Evolutionary conservation across 208 protist genomes (phyloP), one percentile per base, ranked within the genome.

Genomic region (Trypanosoma theileri): DNA sequence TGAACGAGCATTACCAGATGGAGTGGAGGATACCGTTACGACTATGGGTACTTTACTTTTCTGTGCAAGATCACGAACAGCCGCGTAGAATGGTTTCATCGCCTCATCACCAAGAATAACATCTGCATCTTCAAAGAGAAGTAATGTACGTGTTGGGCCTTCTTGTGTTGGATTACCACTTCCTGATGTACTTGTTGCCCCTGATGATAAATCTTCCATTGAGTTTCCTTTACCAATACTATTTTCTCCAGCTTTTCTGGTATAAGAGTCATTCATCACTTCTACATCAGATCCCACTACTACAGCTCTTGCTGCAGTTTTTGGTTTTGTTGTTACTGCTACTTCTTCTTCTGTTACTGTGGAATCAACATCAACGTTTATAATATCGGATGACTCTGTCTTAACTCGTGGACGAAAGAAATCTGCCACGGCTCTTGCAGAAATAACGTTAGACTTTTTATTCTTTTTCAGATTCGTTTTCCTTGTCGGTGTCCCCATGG

Each of bases 41-140:
- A 91, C 70, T 48, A 95, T 86, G 31, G 89, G 89, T 4, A 92
- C 81, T 48, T 92, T 90, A 69, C 86, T 93, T 56, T 81, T 71
- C 64, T 84, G 69, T 35, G 89, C 86, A 3, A 95, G 58, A 54
- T 92, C 85, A 48, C 85, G 80, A 41, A 95, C 85, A 31, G 89
- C 78, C 8, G 84, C 77, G 71, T 95, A 95, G 53, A 95, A 88
- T 6, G 86, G 61, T 40, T 80, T 75, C 48, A 79, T 75, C 14
- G 77, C 68, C 72, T 92, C 86, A 57, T 91, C 86, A 0, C 80
- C 86, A 8, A 95, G 84, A 28, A 93, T 78, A 51, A 93, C 74
- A 71, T 95, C 89, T 4, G 84, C 89, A 54, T 91, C 84, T 52
- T 95, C 89, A 74, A 95, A 80, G n/a, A 95, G 77, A 21, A 95